Evolutionary conservation across 345 rosid genomes (phyloP), one percentile per base, ranked within the genome.

Genomic region (Dipteronia dyeriana): DNA sequence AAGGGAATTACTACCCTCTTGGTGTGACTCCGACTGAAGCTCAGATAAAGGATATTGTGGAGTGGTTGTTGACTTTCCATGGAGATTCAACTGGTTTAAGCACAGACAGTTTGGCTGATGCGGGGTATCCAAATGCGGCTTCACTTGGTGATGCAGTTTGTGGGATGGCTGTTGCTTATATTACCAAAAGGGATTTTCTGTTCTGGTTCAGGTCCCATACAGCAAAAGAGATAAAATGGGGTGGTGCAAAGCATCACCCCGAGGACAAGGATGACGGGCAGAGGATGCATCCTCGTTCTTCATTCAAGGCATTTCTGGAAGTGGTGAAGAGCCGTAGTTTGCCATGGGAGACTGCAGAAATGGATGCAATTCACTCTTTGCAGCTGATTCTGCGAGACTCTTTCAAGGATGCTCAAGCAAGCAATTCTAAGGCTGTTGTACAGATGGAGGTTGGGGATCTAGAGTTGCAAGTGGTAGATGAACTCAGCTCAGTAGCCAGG

Each of bases 151-250:
- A 92, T 88, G 97, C 93, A 23, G 98, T 97, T 66, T 94, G 99
- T 66, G 99, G 99, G 71, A 92, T 94, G 99, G 97, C 97, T 51
- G 99, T 94, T 82, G 99, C 97, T 38, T 94, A 84, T 79, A 92
- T 97, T 76, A 90, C 98, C 19, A 86, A 89, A 80, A 84, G 70
- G 73, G 97, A 94, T 81, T 97, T 92, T 62, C 89, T 94, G 25
- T 97, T 97, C 85, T 97, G 99, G 99, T 97, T 97, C 73, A 90
- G 99, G 22, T 97, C 99, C 79, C 97, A 97, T 53, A 89, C 98
- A 0, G 99, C 84, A n/a, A 91, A 97, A 80, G 99, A 97, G 86
- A 78, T 94, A 79, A 97, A 97, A 79, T 97, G 99, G 99, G 98
- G 99, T 79, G 99, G 99, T 25, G 99, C 98, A 69, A 97, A 97